Base-by-base conservation (phyloP, 1,284 basidiomycete genomes). In the Bjerkandera adusta region DNA sequence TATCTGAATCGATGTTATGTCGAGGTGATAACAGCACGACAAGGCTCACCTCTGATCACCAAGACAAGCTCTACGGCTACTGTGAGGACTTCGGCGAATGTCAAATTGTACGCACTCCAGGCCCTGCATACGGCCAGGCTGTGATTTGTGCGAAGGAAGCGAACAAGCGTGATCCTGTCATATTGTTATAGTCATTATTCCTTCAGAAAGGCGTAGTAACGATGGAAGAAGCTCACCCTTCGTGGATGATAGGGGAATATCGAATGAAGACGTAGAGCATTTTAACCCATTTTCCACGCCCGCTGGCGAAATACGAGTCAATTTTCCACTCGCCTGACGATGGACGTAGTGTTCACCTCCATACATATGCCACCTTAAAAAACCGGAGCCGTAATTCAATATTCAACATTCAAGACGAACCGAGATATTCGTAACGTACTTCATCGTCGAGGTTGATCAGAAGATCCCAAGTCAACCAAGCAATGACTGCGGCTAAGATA, bases 391-490 rank as follows among this genome's bases (percentile, higher is more conserved):
- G n/a, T n/a, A n/a, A n/a, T n/a, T n/a, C n/a, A n/a, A n/a, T n/a
- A n/a, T n/a, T n/a, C n/a, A n/a, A n/a, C n/a, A n/a, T n/a, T n/a
- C n/a, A n/a, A n/a, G n/a, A n/a, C n/a, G n/a, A n/a, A n/a, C n/a
- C n/a, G n/a, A n/a, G n/a, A n/a, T n/a, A n/a, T n/a, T 15, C 39
- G n/a, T 34, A 20, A 22, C 41, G 20, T 7, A 43, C 46, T 36
- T 48, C 46, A n/a, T 42, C 40, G 24, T 34, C 40, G 16, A 48
- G 15, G 27, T 48, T 40, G 25, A 43, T 48, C 5, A 43, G 12
- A 15, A 35, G 42, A 29, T 48, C 46, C 46, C 46, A 48, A 15
- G 27, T 35, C 33, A 48, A 30, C 40, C 39, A 48, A 5, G 40
- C 41, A 4, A 43, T 21, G 11, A 40, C 32, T 24, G 34, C 46